Evolutionary conservation across 345 rosid genomes (phyloP), one percentile per base, ranked within the genome.

Genomic region (Euphorbia pulcherrima): DNA sequence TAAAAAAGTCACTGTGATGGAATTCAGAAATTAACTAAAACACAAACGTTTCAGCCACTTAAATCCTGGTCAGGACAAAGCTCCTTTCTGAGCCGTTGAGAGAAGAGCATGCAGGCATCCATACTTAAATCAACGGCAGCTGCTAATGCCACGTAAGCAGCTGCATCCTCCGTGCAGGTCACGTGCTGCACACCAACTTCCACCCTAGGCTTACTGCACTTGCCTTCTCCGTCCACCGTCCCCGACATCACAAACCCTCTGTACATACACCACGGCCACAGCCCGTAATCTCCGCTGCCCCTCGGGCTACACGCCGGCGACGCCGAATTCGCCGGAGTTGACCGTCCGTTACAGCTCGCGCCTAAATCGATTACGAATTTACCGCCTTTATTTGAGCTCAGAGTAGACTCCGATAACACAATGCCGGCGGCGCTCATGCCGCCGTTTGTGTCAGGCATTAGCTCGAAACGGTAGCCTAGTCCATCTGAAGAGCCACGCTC

Each of bases 171-270:
- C 70, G 87, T 80, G 78, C 98, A 92, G 54, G 63, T 85, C 82
- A 92, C 97, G 78, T 92, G 98, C 80, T 87, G 93, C 78, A 92
- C 92, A 73, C 97, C 80, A 7, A 92, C 89, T 79, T 92, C 90
- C 73, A 92, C 93, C 62, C 83, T 73, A 4, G 98, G 97, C 72
- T 84, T 92, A 48, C 98, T 88, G 72, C 96, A 85, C 74, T 82
- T 90, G 1, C 92, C 89, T 64, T 90, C 96, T 5, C 97, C 97
- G 77, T 87, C 97, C 55, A 92, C 92, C 57, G 79, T 74, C 14
- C 93, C 97, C 48, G 92, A 80, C 98, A 92, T 92, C 62, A 92
- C 96, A 60, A 92, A 90, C 60, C 97, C 97, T 76, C 82, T 77
- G 61, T 81, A 77, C 79, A 73, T 52, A 71, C 88, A 69, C 74